Conservation (phyloP, 176 grass and related monocot species). For the Luzula sylvatica region DNA sequence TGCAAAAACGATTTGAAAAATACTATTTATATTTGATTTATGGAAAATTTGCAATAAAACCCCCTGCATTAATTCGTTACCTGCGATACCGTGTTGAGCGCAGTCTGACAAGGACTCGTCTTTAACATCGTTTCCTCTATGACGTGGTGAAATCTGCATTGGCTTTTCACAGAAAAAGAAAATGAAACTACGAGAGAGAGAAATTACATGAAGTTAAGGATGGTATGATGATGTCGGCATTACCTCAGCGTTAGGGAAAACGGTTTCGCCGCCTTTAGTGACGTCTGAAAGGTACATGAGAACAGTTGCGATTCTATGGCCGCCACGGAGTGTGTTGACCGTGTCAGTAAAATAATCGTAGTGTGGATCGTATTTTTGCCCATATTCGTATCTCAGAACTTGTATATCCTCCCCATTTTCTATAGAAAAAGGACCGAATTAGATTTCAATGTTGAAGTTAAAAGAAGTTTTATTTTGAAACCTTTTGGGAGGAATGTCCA, state of each 20-base stretch:
- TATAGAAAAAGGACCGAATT: conserved; percentile 33
- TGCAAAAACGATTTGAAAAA: neutral
- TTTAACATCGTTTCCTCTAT: conserved; percentile 23
- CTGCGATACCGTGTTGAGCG: conserved; percentile 59
- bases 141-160: conserved; percentile 28
- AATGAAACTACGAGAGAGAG: too few relatives aligned
- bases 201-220: too few relatives aligned
- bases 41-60: too few relatives aligned
- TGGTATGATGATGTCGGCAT: neutral
- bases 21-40: neutral
- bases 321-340: conserved; percentile 65
- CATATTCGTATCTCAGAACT: conserved; percentile 62
- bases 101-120: conserved; percentile 69
- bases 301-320: conserved; percentile 80
- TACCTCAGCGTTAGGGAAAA: conserved; percentile 84
- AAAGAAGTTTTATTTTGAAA: conserved; percentile 19
- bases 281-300: conserved; percentile 82
- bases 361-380: conserved; percentile 75
- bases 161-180: too few relatives aligned
- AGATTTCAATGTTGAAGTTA: conserved; percentile 6
- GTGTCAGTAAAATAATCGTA: conserved; percentile 83
- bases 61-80: conserved; percentile 16
- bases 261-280: conserved; percentile 80
- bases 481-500: conserved; percentile 99
- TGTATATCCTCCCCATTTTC: conserved; percentile 96